Base-by-base conservation (phyloP, 163 green algal genomes). In the Scenedesmus sp. region DNA sequence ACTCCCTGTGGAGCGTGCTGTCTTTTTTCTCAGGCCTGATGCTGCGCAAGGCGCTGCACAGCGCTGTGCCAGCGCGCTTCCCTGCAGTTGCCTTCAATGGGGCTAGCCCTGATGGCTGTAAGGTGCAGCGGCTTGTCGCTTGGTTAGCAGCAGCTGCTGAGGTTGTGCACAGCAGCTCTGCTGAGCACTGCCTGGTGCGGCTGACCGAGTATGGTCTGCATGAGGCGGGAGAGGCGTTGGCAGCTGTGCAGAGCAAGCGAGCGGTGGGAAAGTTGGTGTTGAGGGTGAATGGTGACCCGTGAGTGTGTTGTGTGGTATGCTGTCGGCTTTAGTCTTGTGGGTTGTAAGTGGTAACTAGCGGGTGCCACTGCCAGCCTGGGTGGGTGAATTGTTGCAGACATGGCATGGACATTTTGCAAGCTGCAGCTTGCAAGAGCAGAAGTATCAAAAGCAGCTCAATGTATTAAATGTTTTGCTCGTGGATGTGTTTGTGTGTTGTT, bases 51-150 rank as follows among this genome's bases (percentile, higher is more conserved):
- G 26, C 54, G 3, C 56, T 79, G 57, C 59, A 79, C 57, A 26
- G 13, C 9, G 15, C 81, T 56, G 56, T 23, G 16, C 82, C 82
- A 52, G 60, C 26, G 4, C 54, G 20, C 84, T 64, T 46, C 16
- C 84, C 84, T 59, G 64, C 84, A 23, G 84, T 89, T 23, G 59
- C 13, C 4, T 89, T 89, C 34, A 89, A 89, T 56, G 84, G 54
- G 55, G 84, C 84, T 56, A 89, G 26, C 16, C n/a, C 84, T 89
- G 59, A 89, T 57, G 84, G 57, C 23, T 15, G 12, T 16, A 89
- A 15, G 56, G 62, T 81, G 1, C 84, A 89, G 56, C 10, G 34
- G n/a, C 20, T 89, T 26, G 84, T 74, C 34, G 64, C 81, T 60
- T 89, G 84, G 84, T 60, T 89, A 7, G 84, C 81, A 67, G 81